Base-by-base conservation (phyloP, 805 yeast species). In the Schwanniomyces vanrijiae region DNA sequence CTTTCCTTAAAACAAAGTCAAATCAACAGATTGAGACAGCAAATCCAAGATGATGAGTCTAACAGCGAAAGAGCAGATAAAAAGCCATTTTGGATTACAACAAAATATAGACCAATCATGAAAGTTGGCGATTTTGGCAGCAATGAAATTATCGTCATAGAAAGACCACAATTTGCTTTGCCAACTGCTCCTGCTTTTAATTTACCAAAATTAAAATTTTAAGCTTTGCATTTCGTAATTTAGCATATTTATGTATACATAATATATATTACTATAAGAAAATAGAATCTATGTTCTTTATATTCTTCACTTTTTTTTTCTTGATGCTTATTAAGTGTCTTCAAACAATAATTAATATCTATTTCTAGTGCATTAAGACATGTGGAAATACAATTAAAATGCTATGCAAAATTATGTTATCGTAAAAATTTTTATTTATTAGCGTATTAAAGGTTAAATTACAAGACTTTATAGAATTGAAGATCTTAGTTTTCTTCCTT, bases 51-150 rank as follows among this genome's bases (percentile, higher is more conserved):
- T 45, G 71, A 65, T 44, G 74, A 71, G 43, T 64, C 64, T 20
- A 73, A 71, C 42, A 63, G 64, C 21, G 65, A 65, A 14, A 66
- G 59, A 44, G 46, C 42, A 6, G 58, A 54, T 28, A 53, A 43
- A 18, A 74, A 70, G 43, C 77, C 86, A 18, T 90, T 84, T 65
- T 90, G 91, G 84, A 65, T 86, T 48, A 84, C 92, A 3, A 78
- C 78, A 41, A 88, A 88, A 58, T 91, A 88, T 64, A 80, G 83
- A 55, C 87, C 92, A 16, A 67, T 90, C 29, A 67, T 91, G 48
- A 77, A 69, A 52, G 90, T 83, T 10, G 85, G 75, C 20, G 65
- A 69, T 21, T 71, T 89, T 50, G 74, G 78, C 47, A 64, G 69
- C 2, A 66, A 75, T 14, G 91, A 85, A 53, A 63, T 91, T 43